Conservation (phyloP, 2,329 filamentous ascomycete genomes). For the Chlorencoelia australis region DNA sequence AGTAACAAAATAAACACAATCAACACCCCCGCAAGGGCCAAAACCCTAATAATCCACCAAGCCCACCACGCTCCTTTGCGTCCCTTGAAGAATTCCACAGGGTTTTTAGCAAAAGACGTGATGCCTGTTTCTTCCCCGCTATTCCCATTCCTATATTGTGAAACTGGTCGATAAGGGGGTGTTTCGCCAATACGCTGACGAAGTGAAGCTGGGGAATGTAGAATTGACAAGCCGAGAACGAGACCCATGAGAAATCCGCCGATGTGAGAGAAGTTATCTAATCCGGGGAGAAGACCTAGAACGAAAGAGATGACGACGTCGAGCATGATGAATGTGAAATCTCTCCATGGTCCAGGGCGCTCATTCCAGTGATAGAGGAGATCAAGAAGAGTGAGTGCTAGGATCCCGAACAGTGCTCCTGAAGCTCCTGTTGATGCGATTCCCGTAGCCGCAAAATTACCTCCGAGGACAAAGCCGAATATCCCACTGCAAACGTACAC, state of each 20-base stretch:
- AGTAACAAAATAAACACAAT: slow-evolving; percentile 79
- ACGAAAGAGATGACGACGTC: slow-evolving; percentile 87
- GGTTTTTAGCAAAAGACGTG: slow-evolving; percentile 45
- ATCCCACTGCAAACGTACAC: slow-evolving; percentile 89
- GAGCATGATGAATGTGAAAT: slow-evolving; percentile 77
- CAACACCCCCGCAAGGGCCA: slow-evolving; percentile 67
- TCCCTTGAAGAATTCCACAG: slow-evolving; percentile 78
- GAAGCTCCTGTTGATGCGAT: slow-evolving; percentile 84
- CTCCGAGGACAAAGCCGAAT: slow-evolving; percentile 90
- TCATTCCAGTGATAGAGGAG: slow-evolving; percentile 87
- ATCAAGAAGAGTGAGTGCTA: slow-evolving; percentile 81
- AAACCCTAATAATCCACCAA: slow-evolving; percentile 86
- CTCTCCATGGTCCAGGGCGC: slow-evolving; percentile 64
- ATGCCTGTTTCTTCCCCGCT: slow-evolving; percentile 18
- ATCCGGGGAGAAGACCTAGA: slow-evolving; percentile 77
- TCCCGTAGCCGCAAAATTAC: slow-evolving; percentile 77
- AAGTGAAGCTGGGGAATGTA: slow-evolving; percentile 78
- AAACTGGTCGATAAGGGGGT: slow-evolving; percentile 62
- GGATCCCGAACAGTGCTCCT: slow-evolving; percentile 81
- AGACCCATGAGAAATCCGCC: slow-evolving; percentile 92
- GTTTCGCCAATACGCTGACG: slow-evolving; percentile 63
- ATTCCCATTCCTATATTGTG: slow-evolving; percentile 28
- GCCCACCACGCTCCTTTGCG: slow-evolving; percentile 92
- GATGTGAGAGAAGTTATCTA: slow-evolving; percentile 97
- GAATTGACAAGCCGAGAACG: slow-evolving; percentile 71